These are phyloP conservation scores for Suillus placidus DNA, from an alignment of 768 basidiomycete species.

Conservation along the genomic window DNA sequence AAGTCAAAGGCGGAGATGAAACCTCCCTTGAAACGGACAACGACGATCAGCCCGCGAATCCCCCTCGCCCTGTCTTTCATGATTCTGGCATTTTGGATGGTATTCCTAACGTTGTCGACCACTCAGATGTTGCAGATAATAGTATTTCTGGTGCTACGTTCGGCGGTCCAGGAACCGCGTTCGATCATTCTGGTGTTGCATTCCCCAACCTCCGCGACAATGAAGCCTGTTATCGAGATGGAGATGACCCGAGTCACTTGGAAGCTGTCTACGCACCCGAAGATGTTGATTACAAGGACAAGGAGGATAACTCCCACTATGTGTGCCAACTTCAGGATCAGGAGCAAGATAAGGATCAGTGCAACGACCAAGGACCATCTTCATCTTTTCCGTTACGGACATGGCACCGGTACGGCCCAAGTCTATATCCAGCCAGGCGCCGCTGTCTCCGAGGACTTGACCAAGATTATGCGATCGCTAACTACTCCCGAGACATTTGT, in stretches of 20 bases:
- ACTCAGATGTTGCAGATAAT: neutral
- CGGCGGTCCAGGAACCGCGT: conserved; percentile 20
- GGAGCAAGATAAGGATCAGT: neutral
- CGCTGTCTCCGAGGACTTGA: neutral
- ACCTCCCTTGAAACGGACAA: neutral
- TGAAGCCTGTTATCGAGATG: neutral
- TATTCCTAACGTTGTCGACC: neutral
- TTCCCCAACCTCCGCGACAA: conserved; percentile 8
- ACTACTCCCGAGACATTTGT: neutral
- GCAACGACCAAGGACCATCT: neutral
- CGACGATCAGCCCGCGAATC: neutral
- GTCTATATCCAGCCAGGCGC: neutral
- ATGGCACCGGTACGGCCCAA: neutral
- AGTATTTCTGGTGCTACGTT: conserved; percentile 7
- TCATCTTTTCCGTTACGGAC: neutral
- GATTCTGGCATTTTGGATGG: neutral
- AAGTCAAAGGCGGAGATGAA: neutral
- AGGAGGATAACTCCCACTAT: conserved; percentile 14
- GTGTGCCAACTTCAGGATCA: neutral
- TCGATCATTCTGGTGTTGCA: conserved; percentile 28
- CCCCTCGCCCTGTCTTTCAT: too few species aligned
- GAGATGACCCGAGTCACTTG: neutral
- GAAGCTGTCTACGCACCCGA: conserved; percentile 1
- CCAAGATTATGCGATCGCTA: neutral
- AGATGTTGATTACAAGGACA: conserved; percentile 14